Conservation (phyloP, 2,329 filamentous ascomycete species). For the Coniella lustricola region DNA sequence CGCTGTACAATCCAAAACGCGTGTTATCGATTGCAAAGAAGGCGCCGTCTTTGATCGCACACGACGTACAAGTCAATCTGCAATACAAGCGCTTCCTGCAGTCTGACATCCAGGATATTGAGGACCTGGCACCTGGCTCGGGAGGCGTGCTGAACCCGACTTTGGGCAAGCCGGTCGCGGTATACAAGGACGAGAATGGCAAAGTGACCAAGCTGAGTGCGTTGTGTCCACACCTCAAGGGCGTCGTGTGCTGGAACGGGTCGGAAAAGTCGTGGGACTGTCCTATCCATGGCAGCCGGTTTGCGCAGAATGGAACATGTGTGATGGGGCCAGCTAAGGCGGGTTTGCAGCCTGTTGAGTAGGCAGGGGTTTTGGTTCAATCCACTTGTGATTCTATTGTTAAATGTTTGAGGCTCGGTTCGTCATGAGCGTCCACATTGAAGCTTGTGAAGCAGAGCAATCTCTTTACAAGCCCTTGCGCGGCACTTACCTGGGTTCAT, state of each 20-base stretch:
- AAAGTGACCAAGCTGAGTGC: constrained; percentile 44
- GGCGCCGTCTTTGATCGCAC: constrained; percentile 36
- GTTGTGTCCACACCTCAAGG: constrained; percentile 49
- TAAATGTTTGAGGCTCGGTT: too few relatives aligned
- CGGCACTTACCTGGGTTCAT: too few relatives aligned
- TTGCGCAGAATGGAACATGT: constrained; percentile 29
- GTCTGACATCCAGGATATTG: constrained; percentile 49
- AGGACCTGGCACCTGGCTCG: constrained; percentile 41
- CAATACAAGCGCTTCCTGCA: constrained; percentile 50
- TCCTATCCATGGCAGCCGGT: constrained; percentile 38
- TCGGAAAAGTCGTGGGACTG: constrained; percentile 49
- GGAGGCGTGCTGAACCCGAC: constrained; percentile 47
- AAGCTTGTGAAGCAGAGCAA: too few relatives aligned
- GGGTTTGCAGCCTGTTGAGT: constrained; percentile 16
- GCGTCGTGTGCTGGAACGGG: constrained; percentile 49
- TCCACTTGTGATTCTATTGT: too few relatives aligned
- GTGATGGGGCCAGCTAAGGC: constrained; percentile 30
- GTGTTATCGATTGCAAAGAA: constrained; percentile 37
- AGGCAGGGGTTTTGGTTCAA: too few relatives aligned
- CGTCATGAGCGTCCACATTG: too few relatives aligned
- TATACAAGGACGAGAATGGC: constrained; percentile 50
- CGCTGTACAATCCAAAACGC: constrained; percentile 44
- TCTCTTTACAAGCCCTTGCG: too few relatives aligned
- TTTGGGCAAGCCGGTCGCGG: constrained; percentile 39
- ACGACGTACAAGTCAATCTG: constrained; percentile 48